Conservation (phyloP, 148 eudicot genomes). For the Vaccinium macrocarpon region DNA sequence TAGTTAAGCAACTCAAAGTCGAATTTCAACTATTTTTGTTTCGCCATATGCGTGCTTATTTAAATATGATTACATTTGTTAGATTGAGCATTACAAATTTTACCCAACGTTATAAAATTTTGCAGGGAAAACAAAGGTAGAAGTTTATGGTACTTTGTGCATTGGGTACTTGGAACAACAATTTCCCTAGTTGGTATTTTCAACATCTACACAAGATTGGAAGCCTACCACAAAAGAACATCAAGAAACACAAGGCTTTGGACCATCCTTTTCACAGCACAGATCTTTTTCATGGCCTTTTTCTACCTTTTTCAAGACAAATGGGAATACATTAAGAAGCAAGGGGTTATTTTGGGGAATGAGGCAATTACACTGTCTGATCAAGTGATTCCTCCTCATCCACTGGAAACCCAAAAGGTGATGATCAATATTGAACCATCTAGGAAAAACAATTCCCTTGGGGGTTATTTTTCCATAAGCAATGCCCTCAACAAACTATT, state of each 20-base stretch:
- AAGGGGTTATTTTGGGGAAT: constrained; percentile 31
- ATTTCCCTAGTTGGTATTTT: constrained; percentile 62
- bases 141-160: constrained; percentile 62
- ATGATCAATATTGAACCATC: constrained; percentile 31
- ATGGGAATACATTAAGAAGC: constrained; percentile 65
- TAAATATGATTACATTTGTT: background rate
- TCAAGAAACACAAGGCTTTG: constrained; percentile 43
- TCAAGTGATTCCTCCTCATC: constrained; percentile 24
- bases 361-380: constrained; percentile 28
- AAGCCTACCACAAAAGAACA: constrained; percentile 65
- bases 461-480: constrained; percentile 41
- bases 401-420: constrained; percentile 19
- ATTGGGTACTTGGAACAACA: constrained; percentile 76
- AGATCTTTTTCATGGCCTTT: constrained; percentile 49
- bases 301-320: constrained; percentile 85
- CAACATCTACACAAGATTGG: constrained; percentile 75
- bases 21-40: too few relatives aligned
- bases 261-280: constrained; percentile 59
- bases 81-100: background rate
- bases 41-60: background rate
- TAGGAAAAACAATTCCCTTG: constrained; percentile 50
- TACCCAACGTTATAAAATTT: background rate
- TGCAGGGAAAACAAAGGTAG: constrained; percentile 67
- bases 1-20: too few relatives aligned
- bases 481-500: constrained; percentile 74